phyloP scores from a whole-genome alignment of 257 asterid species.

The Hygrophila difformis region DNA sequence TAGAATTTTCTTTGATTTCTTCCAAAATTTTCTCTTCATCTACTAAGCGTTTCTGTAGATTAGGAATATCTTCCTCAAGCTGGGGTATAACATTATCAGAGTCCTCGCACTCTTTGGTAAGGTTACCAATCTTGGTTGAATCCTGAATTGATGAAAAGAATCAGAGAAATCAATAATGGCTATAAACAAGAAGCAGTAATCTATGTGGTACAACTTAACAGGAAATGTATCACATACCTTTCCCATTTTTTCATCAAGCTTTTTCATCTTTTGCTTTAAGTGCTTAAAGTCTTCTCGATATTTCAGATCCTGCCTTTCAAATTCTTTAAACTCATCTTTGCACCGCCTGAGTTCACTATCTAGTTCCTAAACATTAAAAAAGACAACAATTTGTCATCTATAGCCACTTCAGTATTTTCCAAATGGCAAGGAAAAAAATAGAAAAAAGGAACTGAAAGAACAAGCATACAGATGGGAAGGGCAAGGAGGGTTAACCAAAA shows the following conservation, averaged over 20 bases:
- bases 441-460: too few species aligned
- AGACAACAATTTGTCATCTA: background rate
- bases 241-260: constrained; percentile 66
- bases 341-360: constrained; percentile 46
- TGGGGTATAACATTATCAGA: constrained; percentile 67
- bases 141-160: constrained; percentile 51
- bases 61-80: constrained; percentile 68
- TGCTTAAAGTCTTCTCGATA: constrained; percentile 78
- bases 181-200: constrained; percentile 1
- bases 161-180: background rate
- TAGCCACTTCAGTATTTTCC: constrained; percentile 2
- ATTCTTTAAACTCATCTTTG: constrained; percentile 86
- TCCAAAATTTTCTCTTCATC: constrained; percentile 77
- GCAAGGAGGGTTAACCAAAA: too few species aligned
- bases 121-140: constrained; percentile 48
- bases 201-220: background rate
- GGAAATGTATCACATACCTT: constrained; percentile 42
- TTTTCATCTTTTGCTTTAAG: constrained; percentile 79
- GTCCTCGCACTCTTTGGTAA: constrained; percentile 68
- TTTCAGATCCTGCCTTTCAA: constrained; percentile 88
- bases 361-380: constrained; percentile 42
- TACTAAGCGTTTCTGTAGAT: constrained; percentile 50
- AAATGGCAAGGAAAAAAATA: background rate
- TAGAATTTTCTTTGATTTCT: constrained; percentile 67
- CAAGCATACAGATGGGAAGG: too few species aligned